A percentile compares a stretch with the other conserved stretches of the same genome.
These are phyloP conservation scores for Zoysia pacifica DNA, from an alignment of 176 grass and related monocot genomes.

Conservation along the genomic window DNA sequence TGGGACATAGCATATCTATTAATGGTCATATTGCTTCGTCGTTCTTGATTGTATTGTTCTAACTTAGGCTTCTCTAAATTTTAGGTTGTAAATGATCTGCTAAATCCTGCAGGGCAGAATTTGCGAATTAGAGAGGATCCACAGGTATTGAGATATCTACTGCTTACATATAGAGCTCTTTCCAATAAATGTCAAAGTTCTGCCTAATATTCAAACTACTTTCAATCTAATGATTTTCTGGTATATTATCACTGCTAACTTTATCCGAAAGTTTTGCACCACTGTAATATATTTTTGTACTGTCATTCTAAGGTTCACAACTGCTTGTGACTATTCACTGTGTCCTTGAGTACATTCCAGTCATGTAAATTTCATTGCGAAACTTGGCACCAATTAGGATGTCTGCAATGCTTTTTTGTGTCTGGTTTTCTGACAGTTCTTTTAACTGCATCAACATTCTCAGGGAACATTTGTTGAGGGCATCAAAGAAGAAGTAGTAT, in stretches of 20 bases:
- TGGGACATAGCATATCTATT: neutral
- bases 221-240: slow-evolving; percentile 25
- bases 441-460: slow-evolving; percentile 33
- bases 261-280: neutral
- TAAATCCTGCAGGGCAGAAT: slow-evolving; percentile 97
- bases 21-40: neutral
- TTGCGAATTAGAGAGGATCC: slow-evolving; percentile 95
- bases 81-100: slow-evolving; percentile 96
- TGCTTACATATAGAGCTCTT: slow-evolving; percentile 31
- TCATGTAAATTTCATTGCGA: neutral
- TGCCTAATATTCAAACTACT: slow-evolving; percentile 21
- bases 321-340: neutral
- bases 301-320: neutral
- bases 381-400: slow-evolving; percentile 22
- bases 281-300: neutral
- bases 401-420: slow-evolving; percentile 16
- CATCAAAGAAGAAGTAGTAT: slow-evolving; percentile 99
- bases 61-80: slow-evolving; percentile 34
- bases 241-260: slow-evolving; percentile 7
- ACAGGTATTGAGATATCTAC: slow-evolving; percentile 61
- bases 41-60: slow-evolving; percentile 20
- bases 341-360: neutral
- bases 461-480: slow-evolving; percentile 99
- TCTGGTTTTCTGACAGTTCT: slow-evolving; percentile 27
- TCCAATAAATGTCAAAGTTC: neutral